Evolutionary conservation across 345 rosid genomes (phyloP).

Genomic region (Eucalyptus polybractea): DNA sequence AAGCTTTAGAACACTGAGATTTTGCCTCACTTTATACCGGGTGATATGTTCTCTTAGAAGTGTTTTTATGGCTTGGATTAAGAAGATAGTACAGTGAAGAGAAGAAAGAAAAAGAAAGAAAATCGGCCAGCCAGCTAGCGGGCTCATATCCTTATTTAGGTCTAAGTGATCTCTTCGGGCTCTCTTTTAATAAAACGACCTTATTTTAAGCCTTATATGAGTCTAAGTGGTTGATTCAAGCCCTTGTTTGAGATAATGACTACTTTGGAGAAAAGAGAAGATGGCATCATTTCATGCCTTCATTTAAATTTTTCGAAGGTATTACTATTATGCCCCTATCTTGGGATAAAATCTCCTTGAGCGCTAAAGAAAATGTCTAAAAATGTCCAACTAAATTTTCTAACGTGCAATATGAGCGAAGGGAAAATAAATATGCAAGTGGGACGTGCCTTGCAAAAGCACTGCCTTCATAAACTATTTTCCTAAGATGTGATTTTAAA

Average conservation of each 20-base stretch:
- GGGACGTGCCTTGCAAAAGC: background rate
- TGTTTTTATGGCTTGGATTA: background rate
- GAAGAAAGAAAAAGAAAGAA: background rate
- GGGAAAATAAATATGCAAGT: background rate
- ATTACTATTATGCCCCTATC: no score
- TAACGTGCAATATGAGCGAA: background rate
- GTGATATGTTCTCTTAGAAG: background rate
- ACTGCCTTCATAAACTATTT: background rate
- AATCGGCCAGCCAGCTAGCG: background rate
- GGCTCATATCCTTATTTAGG: background rate
- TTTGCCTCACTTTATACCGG: background rate
- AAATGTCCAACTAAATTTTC: background rate
- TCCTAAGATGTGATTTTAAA: background rate
- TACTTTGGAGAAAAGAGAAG: no score
- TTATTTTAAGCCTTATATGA: no score
- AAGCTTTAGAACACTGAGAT: background rate
- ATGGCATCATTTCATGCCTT: background rate
- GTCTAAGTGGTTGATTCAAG: no score
- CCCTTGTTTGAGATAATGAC: background rate
- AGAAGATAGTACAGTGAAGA: background rate
- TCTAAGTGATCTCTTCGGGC: no score
- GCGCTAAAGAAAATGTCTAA: background rate
- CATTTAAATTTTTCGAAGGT: no score
- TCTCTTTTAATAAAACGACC: no score
- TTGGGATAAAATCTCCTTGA: background rate